A percentile compares a stretch with the other conserved stretches of the same genome.
Conservation (phyloP, 768 basidiomycete genomes). For the Pleurotus platypus region DNA sequence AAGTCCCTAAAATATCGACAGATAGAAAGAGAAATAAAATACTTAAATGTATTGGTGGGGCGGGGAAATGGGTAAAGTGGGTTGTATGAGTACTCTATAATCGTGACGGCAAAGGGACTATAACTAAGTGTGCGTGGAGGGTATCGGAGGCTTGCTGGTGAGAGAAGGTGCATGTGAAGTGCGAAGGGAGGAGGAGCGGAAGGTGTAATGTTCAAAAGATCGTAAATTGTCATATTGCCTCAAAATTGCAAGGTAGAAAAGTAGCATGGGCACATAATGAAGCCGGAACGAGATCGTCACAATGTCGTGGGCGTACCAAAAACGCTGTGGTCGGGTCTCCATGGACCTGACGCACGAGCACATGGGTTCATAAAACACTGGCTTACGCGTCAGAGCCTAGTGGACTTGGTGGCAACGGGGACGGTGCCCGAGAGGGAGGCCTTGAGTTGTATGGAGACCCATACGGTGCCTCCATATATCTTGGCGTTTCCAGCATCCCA, state of each 20-base stretch:
- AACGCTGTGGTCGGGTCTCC: background rate
- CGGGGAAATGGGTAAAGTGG: background rate
- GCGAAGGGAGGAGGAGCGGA: background rate
- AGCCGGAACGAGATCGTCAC: background rate
- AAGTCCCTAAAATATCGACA: background rate
- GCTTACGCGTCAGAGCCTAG: conserved; percentile 1
- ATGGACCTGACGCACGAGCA: background rate
- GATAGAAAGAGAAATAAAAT: background rate
- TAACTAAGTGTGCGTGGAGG: background rate
- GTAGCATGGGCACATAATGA: background rate
- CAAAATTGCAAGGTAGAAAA: background rate
- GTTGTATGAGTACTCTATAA: background rate
- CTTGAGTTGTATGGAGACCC: conserved; percentile 30
- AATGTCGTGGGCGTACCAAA: conserved; percentile 1
- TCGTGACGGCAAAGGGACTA: background rate
- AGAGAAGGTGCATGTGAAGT: background rate
- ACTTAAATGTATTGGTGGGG: background rate
- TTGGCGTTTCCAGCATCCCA: conserved; percentile 30
- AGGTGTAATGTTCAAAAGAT: background rate
- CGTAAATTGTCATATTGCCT: background rate
- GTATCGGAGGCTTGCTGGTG: background rate
- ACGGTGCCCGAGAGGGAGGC: conserved; percentile 4
- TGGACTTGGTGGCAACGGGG: conserved; percentile 6
- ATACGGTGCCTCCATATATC: conserved; percentile 36
- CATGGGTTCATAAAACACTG: background rate